Percentiles rank a stretch among this genome's conserved stretches.
Conservation (phyloP, 805 yeast species). For the Candida verbasci region DNA sequence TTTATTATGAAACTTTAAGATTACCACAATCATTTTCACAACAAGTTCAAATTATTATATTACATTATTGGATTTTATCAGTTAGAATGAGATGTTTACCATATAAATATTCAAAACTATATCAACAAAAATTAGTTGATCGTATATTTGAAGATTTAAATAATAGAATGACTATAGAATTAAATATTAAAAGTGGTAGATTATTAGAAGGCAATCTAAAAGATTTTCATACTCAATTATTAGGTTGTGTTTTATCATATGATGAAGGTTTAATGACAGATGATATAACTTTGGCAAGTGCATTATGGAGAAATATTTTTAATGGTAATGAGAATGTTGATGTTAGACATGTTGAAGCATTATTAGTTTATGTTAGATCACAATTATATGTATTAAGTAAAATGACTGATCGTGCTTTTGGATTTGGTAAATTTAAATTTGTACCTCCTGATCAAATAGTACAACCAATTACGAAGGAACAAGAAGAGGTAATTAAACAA, state of each 20-base stretch:
- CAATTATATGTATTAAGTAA: conserved; percentile 84
- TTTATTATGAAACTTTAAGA: conserved; percentile 79
- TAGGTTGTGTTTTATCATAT: conserved; percentile 85
- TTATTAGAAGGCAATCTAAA: conserved; percentile 82
- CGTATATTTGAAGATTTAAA: conserved; percentile 89
- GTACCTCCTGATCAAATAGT: conserved; percentile 80
- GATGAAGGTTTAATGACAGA: conserved; percentile 87
- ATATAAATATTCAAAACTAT: conserved; percentile 77
- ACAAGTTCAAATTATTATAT: conserved; percentile 88
- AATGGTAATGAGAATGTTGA: conserved; percentile 80
- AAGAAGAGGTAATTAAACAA: conserved; percentile 50
- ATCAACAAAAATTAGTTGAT: conserved; percentile 89
- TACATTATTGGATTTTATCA: conserved; percentile 91
- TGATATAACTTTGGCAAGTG: conserved; percentile 73
- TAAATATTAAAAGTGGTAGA: conserved; percentile 77
- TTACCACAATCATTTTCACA: conserved; percentile 88
- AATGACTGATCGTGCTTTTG: conserved; percentile 89
- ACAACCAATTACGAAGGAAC: conserved; percentile 61
- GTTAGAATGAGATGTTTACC: conserved; percentile 98
- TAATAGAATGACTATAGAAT: conserved; percentile 74
- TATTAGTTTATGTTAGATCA: conserved; percentile 85
- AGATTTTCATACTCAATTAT: conserved; percentile 83
- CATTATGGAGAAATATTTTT: conserved; percentile 88
- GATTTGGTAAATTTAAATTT: conserved; percentile 82
- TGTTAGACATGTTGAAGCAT: conserved; percentile 77